phyloP scores from a whole-genome alignment of 371 early-diverging fungal species.

The Chytridiales sp. region DNA sequence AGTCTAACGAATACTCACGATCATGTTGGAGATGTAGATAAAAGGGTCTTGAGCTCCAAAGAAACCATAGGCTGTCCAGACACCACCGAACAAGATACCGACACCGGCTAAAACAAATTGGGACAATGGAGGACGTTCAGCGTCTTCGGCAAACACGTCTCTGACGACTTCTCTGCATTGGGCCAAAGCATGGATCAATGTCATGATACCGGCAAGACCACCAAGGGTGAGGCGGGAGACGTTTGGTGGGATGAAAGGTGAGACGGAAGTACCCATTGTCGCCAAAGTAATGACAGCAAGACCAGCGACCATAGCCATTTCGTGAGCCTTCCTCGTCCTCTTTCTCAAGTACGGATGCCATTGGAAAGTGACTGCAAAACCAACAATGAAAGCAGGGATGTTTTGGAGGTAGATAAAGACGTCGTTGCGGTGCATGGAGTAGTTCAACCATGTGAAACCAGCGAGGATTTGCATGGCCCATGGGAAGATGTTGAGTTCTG shows the following conservation, averaged over 20 bases:
- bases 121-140: background rate
- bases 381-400: constrained; percentile 18
- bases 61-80: constrained; percentile 28
- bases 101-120: constrained; percentile 13
- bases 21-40: constrained; percentile 9
- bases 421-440: constrained; percentile 20
- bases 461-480: constrained; percentile 25
- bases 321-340: constrained; percentile 17
- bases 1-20: constrained; percentile 6
- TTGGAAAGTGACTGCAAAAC: constrained; percentile 20
- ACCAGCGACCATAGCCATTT: constrained; percentile 13
- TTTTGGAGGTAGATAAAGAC: constrained; percentile 23
- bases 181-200: constrained; percentile 5
- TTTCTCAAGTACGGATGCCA: constrained; percentile 32
- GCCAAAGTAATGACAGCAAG: constrained; percentile 11
- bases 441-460: constrained; percentile 22
- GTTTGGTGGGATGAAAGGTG: constrained; percentile 8
- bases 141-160: background rate
- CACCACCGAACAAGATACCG: constrained; percentile 10
- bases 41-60: constrained; percentile 17
- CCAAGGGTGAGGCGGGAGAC: constrained; percentile 4
- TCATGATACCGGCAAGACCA: constrained; percentile 1
- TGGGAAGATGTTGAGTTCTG: constrained; percentile 22
- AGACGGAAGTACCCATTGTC: constrained; percentile 22
- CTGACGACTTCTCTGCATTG: constrained; percentile 1